Evolutionary conservation across 164 flowering plant species (phyloP).

Genomic region (Kalanchoe fedtschenkoi): DNA sequence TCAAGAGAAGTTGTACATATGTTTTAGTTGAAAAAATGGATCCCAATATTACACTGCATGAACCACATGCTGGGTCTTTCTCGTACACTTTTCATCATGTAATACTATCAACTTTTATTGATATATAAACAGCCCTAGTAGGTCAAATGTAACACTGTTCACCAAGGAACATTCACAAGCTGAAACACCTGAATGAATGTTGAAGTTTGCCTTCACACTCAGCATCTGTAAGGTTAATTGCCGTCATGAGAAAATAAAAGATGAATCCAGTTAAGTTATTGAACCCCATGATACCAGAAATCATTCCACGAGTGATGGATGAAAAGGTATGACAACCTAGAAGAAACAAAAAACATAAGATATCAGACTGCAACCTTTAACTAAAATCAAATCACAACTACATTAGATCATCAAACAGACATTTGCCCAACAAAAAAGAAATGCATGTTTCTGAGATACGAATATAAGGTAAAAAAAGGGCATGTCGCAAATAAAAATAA

Average conservation of each 20-base stretch:
- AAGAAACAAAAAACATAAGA: neutral
- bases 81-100: too few relatives aligned
- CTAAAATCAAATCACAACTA: neutral
- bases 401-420: neutral
- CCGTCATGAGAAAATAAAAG: conserved; percentile 79
- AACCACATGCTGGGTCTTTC: too few relatives aligned
- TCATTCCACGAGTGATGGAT: conserved; percentile 89
- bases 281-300: conserved; percentile 89
- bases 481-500: neutral
- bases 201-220: conserved; percentile 68
- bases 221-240: conserved; percentile 70
- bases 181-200: conserved; percentile 51
- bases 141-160: too few relatives aligned
- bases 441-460: neutral
- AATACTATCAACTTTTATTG: too few relatives aligned
- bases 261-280: conserved; percentile 76
- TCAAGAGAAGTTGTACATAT: too few relatives aligned
- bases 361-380: neutral
- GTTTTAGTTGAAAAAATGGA: too few relatives aligned
- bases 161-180: too few relatives aligned
- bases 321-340: conserved; percentile 85
- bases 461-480: neutral
- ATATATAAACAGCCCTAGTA: too few relatives aligned
- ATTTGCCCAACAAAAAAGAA: neutral
- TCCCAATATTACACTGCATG: too few relatives aligned